A percentile compares a stretch with the other conserved stretches of the same genome.
Evolutionary conservation across 257 asterid species (phyloP).

Genomic region (Nicotiana tabacum): DNA sequence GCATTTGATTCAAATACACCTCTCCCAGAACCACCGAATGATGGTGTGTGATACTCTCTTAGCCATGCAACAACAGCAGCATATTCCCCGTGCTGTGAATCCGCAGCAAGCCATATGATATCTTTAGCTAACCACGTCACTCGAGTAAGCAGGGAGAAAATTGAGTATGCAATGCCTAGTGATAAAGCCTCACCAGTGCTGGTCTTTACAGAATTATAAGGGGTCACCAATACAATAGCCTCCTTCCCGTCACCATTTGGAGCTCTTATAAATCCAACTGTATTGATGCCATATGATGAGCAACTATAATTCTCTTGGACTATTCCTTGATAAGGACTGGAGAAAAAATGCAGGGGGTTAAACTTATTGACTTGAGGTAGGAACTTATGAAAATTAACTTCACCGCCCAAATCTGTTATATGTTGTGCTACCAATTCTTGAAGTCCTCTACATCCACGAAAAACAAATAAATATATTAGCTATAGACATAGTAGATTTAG

Average conservation of each 20-base stretch:
- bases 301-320: slow-evolving; percentile 53
- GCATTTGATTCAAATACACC: slow-evolving; percentile 16
- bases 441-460: slow-evolving; percentile 50
- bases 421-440: slow-evolving; percentile 58
- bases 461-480: slow-evolving; percentile 6
- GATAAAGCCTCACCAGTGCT: slow-evolving; percentile 73
- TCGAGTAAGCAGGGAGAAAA: slow-evolving; percentile 76
- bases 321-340: slow-evolving; percentile 55
- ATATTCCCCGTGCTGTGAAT: slow-evolving; percentile 84
- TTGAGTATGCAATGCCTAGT: slow-evolving; percentile 74
- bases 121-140: slow-evolving; percentile 98
- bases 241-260: slow-evolving; percentile 95
- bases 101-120: slow-evolving; percentile 94
- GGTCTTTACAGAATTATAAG: slow-evolving; percentile 66
- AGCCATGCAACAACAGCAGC: slow-evolving; percentile 86
- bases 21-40: slow-evolving; percentile 45
- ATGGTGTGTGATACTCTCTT: slow-evolving; percentile 70
- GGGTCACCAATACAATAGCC: slow-evolving; percentile 89
- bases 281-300: slow-evolving; percentile 62
- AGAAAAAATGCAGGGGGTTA: slow-evolving; percentile 72
- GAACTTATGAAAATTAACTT: slow-evolving; percentile 76
- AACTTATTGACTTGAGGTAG: slow-evolving; percentile 46
- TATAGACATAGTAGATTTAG: background rate
- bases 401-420: slow-evolving; percentile 71
- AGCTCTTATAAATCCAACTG: slow-evolving; percentile 89